These are phyloP conservation scores for Raphanus sativus DNA, from an alignment of 345 rosid genomes.

Conservation along the genomic window DNA sequence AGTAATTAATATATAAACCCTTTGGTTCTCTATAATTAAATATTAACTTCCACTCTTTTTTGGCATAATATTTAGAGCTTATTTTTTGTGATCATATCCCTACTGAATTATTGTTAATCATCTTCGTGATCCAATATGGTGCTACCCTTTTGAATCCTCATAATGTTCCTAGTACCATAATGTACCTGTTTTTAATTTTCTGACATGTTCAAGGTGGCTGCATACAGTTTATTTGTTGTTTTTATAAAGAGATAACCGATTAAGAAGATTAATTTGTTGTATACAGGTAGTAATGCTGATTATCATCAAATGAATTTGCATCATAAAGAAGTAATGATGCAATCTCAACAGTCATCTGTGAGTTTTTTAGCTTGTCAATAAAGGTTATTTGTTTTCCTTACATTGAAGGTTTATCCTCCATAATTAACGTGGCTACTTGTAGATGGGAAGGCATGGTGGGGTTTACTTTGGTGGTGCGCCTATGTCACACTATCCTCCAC, in stretches of 20 bases:
- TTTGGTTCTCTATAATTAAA: neutral
- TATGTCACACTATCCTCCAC: constrained; percentile 70
- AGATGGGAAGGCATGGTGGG: constrained; percentile 92
- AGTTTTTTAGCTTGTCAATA: constrained; percentile 35
- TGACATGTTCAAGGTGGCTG: neutral
- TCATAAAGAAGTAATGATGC: constrained; percentile 95
- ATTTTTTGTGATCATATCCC: constrained; percentile 8
- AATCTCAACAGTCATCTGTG: constrained; percentile 92
- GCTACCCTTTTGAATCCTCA: neutral
- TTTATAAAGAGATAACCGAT: neutral
- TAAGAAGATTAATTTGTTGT: constrained; percentile 30
- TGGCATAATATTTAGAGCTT: constrained; percentile 3
- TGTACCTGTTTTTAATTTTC: neutral
- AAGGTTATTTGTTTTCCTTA: constrained; percentile 10
- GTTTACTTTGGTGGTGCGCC: constrained; percentile 70
- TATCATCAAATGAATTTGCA: constrained; percentile 80
- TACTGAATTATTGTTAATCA: neutral
- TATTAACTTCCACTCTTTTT: neutral
- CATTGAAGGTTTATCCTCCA: neutral
- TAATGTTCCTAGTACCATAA: neutral
- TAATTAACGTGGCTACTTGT: constrained; percentile 29
- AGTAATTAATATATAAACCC: neutral
- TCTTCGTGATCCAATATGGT: constrained; percentile 7
- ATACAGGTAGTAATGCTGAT: constrained; percentile 90
- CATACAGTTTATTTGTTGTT: constrained; percentile 14